Conservation (phyloP, 495 filamentous ascomycete genomes). For the Aspergillus steynii region DNA sequence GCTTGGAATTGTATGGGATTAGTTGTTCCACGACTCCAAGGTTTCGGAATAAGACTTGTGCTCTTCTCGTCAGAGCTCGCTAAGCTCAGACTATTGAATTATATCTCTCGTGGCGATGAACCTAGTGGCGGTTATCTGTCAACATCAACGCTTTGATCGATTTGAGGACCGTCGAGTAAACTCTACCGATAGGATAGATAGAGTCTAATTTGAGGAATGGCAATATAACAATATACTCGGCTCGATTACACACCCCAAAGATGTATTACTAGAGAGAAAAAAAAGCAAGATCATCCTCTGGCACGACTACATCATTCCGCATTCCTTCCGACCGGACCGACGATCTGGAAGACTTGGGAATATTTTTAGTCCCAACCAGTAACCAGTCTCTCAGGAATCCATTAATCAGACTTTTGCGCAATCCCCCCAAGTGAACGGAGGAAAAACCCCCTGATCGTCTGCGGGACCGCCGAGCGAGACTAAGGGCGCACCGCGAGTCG, state of each 20-base stretch:
- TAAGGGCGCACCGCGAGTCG: neutral
- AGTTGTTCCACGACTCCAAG: neutral
- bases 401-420: too few relatives aligned
- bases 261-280: too few relatives aligned
- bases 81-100: neutral
- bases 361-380: too few relatives aligned
- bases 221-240: neutral
- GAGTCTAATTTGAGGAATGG: neutral
- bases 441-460: neutral
- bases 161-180: neutral
- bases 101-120: neutral
- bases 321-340: too few relatives aligned
- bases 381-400: too few relatives aligned
- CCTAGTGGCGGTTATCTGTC: neutral
- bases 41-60: neutral
- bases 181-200: neutral
- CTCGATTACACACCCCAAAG: neutral
- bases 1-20: conserved; percentile 29
- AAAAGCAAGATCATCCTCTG: too few relatives aligned
- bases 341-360: too few relatives aligned
- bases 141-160: neutral
- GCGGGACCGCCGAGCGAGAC: too few relatives aligned
- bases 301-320: too few relatives aligned
- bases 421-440: too few relatives aligned
- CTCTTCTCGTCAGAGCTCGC: neutral